These are phyloP conservation scores for Metschnikowia cerradonensis DNA, from an alignment of 805 yeast species.

Conservation along the genomic window DNA sequence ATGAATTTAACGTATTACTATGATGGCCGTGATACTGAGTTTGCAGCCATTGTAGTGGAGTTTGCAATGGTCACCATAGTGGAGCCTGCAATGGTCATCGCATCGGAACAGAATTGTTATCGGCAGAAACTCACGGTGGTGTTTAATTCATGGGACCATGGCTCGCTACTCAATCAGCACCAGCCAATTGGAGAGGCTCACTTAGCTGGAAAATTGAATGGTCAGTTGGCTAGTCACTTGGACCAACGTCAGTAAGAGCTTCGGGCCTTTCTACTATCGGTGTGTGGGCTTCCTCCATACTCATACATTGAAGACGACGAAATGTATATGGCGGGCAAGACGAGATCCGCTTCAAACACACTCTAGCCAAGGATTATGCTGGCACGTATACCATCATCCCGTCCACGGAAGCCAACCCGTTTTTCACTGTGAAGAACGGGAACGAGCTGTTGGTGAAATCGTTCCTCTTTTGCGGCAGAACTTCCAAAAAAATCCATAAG, in stretches of 20 bases:
- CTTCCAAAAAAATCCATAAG: constrained; percentile 37
- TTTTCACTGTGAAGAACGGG: constrained; percentile 17
- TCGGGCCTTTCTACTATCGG: constrained; percentile 10
- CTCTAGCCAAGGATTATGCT: constrained; percentile 21
- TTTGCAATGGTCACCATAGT: no score
- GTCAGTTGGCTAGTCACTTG: constrained; percentile 3
- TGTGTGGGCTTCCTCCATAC: constrained; percentile 38
- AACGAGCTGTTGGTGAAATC: constrained; percentile 3
- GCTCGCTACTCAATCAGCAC: constrained; percentile 10
- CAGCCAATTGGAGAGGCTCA: not conserved
- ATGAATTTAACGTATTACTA: no score
- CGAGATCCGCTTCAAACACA: constrained; percentile 29
- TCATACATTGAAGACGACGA: constrained; percentile 30
- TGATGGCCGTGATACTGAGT: no score
- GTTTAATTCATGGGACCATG: constrained; percentile 19
- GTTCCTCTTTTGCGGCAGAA: constrained; percentile 27
- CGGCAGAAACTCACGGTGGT: constrained; percentile 18
- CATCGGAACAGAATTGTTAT: constrained; percentile 17
- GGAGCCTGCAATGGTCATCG: no score
- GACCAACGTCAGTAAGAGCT: constrained; percentile 11
- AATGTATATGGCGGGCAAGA: constrained; percentile 22
- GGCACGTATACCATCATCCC: constrained; percentile 20
- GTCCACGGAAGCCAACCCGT: constrained; percentile 25
- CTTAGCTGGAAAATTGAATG: not conserved
- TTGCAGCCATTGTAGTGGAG: no score